These are phyloP conservation scores for Aspergillus niger DNA, from an alignment of 2,329 filamentous ascomycete genomes.

Conservation along the genomic window DNA sequence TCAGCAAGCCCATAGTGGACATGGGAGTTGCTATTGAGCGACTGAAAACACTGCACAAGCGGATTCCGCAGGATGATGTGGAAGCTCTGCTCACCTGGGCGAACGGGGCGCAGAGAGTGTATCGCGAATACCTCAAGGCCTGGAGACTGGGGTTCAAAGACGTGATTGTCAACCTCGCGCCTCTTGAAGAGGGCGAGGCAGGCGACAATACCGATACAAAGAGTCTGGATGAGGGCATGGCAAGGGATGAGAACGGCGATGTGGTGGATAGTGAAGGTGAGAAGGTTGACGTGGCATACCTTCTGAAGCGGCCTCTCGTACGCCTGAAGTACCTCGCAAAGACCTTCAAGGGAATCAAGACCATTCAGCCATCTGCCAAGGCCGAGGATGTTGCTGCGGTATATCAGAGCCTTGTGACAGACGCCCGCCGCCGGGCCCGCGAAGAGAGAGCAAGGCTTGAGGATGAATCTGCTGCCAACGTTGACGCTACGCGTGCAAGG, in stretches of 20 bases:
- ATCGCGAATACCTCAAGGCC: conserved; percentile 79
- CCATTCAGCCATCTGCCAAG: conserved; percentile 48
- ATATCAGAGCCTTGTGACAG: conserved; percentile 74
- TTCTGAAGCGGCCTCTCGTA: conserved; percentile 85
- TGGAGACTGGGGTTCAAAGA: conserved; percentile 96
- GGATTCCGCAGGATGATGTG: conserved; percentile 73
- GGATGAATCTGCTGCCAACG: conserved; percentile 82
- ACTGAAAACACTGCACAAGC: conserved; percentile 75
- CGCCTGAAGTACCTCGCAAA: conserved; percentile 86
- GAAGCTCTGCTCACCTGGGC: conserved; percentile 79
- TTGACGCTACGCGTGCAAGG: conserved; percentile 77
- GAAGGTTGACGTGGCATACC: conserved; percentile 88
- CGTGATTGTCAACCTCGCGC: conserved; percentile 88
- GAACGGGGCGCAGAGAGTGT: conserved; percentile 73
- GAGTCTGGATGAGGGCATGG: conserved; percentile 56
- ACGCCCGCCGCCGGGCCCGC: conserved; percentile 71
- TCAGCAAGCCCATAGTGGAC: conserved; percentile 84
- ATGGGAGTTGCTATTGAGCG: conserved; percentile 92
- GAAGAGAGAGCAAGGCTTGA: conserved; percentile 73
- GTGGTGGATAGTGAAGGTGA: conserved; percentile 75
- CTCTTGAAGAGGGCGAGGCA: conserved; percentile 66
- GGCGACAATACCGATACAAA: conserved; percentile 47
- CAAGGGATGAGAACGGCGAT: conserved; percentile 62
- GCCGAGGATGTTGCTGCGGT: conserved; percentile 61
- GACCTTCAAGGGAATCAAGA: conserved; percentile 67